These are phyloP conservation scores for Sporisorium scitamineum DNA, from an alignment of 1,284 basidiomycete genomes.

Conservation along the genomic window DNA sequence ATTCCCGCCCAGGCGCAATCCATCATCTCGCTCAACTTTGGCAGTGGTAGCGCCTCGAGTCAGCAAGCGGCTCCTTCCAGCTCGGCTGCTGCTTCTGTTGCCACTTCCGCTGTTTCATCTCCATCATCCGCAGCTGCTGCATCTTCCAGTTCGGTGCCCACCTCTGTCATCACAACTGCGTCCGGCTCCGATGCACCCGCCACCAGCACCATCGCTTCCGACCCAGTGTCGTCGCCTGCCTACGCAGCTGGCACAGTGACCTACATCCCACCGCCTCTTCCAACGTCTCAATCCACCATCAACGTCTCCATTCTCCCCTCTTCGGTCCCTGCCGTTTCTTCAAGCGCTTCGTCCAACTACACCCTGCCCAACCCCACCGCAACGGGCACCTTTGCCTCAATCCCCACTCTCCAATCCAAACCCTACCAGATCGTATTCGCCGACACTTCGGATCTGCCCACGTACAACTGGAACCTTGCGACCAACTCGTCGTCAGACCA, in stretches of 20 bases:
- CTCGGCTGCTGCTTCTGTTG: slow-evolving; percentile 3
- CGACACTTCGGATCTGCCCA: slow-evolving; percentile 41
- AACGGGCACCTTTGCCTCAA: slow-evolving; percentile 34
- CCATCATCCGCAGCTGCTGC: slow-evolving; percentile 6
- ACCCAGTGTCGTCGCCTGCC: slow-evolving; percentile 28
- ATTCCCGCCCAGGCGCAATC: slow-evolving; percentile 19
- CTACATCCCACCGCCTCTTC: slow-evolving; percentile 35
- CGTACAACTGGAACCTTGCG: slow-evolving; percentile 45
- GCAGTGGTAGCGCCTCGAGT: slow-evolving; percentile 9
- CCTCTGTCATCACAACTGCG: slow-evolving; percentile 20
- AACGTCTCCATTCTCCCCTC: slow-evolving; percentile 39
- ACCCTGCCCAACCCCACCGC: slow-evolving; percentile 51
- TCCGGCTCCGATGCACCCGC: slow-evolving; percentile 33
- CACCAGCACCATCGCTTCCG: slow-evolving; percentile 28
- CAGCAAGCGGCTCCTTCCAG: slow-evolving; percentile 10
- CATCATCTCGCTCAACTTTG: slow-evolving; percentile 31
- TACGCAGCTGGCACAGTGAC: slow-evolving; percentile 46
- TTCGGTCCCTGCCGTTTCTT: slow-evolving; percentile 18
- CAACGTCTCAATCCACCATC: slow-evolving; percentile 23
- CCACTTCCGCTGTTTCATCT: slow-evolving; percentile 1
- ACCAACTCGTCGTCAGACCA: slow-evolving; percentile 23
- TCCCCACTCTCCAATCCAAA: slow-evolving; percentile 34
- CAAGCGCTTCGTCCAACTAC: slow-evolving; percentile 55
- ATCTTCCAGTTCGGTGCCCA: slow-evolving; percentile 6
- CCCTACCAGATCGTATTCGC: slow-evolving; percentile 52